Evolutionary conservation across 768 basidiomycete species (phyloP), one percentile per base, ranked within the genome.

Genomic region (Phanerodontia chrysosporium): DNA sequence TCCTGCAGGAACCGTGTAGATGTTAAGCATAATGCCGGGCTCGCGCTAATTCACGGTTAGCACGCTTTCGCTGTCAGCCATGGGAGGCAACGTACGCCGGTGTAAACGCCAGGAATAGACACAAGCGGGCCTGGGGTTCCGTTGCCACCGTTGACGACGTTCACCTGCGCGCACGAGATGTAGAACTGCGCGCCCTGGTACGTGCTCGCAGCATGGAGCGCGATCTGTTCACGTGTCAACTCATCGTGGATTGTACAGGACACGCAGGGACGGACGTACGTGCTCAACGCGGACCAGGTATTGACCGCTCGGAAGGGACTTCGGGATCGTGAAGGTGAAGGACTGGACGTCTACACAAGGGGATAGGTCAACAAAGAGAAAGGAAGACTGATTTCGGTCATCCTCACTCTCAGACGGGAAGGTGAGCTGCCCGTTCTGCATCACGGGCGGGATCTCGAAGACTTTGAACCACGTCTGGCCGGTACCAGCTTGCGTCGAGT

Each of bases 381-480:
- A 10, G 32, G 32, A 6, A 35, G 32, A 13, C 32, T 6, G 32
- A 35, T 6, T 35, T 7, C 32, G 32, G 30, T 8, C n/a, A 51
- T n/a, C n/a, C 64, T 22, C 25, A 66, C 69, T 66, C 51, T 63
- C 54, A 7, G 66, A 65, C 18, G 71, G 70, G 65, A 67, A 70
- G 25, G 56, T 65, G 39, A 70, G 64, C 42, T 57, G 48, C 14
- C 69, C 61, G 59, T 68, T 61, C 64, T 67, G 56, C 36, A 63
- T 66, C 21, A 61, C 57, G 2, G 69, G 64, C 2, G 63, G 32
- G 53, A 65, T 58, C 64, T 79, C 73, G 71, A 73, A 76, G 48
- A 77, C 73, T 70, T 78, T 77, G 70, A 77, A 77, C 73, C 76
- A 78, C 18, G 73, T 76, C 56, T 66, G 71, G 18, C 73, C 74